A percentile compares a stretch with the other conserved stretches of the same genome.
These are phyloP conservation scores for Thielaviopsis populi DNA, from an alignment of 2,329 filamentous ascomycete genomes.

Conservation along the genomic window DNA sequence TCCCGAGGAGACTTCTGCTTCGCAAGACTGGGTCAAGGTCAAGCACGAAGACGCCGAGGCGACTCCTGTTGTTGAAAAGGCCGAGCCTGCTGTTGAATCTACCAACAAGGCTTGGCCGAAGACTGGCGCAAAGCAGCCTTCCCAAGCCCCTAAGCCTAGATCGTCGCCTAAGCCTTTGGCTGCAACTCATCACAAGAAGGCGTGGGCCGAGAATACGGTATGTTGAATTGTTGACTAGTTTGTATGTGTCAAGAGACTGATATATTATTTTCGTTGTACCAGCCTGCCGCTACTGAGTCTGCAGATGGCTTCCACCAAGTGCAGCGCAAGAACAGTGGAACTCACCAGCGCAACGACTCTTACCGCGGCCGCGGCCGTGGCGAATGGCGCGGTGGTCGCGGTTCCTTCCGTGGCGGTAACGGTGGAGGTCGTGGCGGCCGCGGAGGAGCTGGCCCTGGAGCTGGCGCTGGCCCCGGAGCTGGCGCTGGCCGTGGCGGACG, in stretches of 20 bases:
- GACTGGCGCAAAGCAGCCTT: slow-evolving; percentile 28
- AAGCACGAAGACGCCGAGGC: slow-evolving; percentile 19
- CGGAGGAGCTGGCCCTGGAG: slow-evolving; percentile 30
- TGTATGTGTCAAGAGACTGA: slow-evolving; percentile 12
- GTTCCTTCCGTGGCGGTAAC: slow-evolving; percentile 28
- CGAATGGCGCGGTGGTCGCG: slow-evolving; percentile 28
- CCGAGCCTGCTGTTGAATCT: slow-evolving; percentile 24
- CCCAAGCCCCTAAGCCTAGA: slow-evolving; percentile 43
- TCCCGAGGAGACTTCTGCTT: neutral
- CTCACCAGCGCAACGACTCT: slow-evolving; percentile 7
- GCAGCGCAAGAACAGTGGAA: slow-evolving; percentile 33
- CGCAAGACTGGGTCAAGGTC: slow-evolving; percentile 13
- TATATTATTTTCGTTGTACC: neutral
- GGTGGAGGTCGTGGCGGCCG: slow-evolving; percentile 37
- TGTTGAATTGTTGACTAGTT: slow-evolving; percentile 35
- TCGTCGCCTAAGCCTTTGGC: slow-evolving; percentile 43
- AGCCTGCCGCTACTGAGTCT: slow-evolving; percentile 1
- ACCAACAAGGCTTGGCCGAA: slow-evolving; percentile 27
- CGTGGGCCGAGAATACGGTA: slow-evolving; percentile 65
- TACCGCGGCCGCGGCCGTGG: slow-evolving; percentile 35
- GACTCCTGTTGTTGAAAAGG: slow-evolving; percentile 20
- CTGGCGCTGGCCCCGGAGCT: slow-evolving; percentile 22
- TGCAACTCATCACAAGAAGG: slow-evolving; percentile 40
- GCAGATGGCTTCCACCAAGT: slow-evolving; percentile 60
- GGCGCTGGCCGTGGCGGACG: slow-evolving; percentile 28